Percentiles rank a stretch among this genome's conserved stretches.
phyloP scores from a whole-genome alignment of 2,329 filamentous ascomycete genomes.

The Lachnellula suecica region DNA sequence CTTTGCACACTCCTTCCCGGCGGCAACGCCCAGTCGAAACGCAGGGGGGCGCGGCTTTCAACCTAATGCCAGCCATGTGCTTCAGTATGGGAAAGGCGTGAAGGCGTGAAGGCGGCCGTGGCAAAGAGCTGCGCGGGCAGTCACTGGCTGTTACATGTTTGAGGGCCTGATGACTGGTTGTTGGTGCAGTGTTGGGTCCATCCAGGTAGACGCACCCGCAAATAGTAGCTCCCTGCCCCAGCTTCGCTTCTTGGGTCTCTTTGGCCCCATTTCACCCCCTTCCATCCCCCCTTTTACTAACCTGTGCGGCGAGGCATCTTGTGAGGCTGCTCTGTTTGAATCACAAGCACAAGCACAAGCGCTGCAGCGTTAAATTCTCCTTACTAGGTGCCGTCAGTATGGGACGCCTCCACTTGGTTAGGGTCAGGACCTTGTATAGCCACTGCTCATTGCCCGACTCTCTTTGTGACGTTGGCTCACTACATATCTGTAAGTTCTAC shows the following conservation, averaged over 20 bases:
- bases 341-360: background rate
- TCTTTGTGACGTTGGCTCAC: conserved; percentile 1
- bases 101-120: no score
- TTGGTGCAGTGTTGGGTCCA: no score
- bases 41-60: background rate
- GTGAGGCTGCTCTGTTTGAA: background rate
- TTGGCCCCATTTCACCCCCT: no score
- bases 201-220: background rate
- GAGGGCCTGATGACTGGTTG: background rate
- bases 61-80: background rate
- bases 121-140: no score
- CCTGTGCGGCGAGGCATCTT: conserved; percentile 1
- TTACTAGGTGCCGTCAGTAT: background rate
- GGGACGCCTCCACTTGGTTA: background rate
- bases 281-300: background rate
- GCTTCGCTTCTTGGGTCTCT: background rate
- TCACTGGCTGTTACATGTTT: no score
- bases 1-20: background rate
- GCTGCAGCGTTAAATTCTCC: background rate
- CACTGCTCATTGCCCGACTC: conserved; percentile 1
- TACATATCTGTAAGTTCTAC: background rate
- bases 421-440: conserved; percentile 3
- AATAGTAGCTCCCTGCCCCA: background rate
- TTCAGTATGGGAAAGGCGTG: background rate
- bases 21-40: conserved; percentile 4